These are phyloP conservation scores for Syzygium malaccense DNA, from an alignment of 441 rosid species.

Conservation along the genomic window DNA sequence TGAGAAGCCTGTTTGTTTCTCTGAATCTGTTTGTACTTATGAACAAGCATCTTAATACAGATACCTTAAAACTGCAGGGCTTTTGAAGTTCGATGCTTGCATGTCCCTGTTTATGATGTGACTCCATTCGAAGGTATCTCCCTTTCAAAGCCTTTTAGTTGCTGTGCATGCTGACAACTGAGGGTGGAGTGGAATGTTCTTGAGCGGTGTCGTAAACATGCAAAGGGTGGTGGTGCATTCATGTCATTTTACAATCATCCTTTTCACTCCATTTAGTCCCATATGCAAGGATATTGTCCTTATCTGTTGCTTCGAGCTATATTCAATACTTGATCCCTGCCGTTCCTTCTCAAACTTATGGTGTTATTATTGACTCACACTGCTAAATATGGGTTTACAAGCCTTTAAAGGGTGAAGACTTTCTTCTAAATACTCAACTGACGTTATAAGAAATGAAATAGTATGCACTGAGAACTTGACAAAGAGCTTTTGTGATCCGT, in stretches of 20 bases:
- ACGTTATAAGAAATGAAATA: neutral
- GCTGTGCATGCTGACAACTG: neutral
- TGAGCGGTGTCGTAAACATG: neutral
- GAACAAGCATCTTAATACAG: neutral
- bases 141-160: constrained; percentile 6
- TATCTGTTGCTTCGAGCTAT: neutral
- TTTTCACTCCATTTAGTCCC: neutral
- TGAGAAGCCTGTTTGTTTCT: neutral
- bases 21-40: neutral
- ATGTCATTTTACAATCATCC: neutral
- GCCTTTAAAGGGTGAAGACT: neutral
- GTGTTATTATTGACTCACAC: neutral
- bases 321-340: neutral
- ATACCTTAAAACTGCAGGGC: constrained; percentile 43
- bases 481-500: neutral
- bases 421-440: neutral
- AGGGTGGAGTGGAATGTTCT: neutral
- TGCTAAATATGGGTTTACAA: neutral
- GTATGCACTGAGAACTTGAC: neutral
- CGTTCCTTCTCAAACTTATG: neutral
- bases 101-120: constrained; percentile 76
- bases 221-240: neutral
- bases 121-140: constrained; percentile 79
- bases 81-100: constrained; percentile 88
- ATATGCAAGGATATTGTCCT: neutral